Conservation (phyloP, 805 yeast genomes). For the Starmerella vitae region DNA sequence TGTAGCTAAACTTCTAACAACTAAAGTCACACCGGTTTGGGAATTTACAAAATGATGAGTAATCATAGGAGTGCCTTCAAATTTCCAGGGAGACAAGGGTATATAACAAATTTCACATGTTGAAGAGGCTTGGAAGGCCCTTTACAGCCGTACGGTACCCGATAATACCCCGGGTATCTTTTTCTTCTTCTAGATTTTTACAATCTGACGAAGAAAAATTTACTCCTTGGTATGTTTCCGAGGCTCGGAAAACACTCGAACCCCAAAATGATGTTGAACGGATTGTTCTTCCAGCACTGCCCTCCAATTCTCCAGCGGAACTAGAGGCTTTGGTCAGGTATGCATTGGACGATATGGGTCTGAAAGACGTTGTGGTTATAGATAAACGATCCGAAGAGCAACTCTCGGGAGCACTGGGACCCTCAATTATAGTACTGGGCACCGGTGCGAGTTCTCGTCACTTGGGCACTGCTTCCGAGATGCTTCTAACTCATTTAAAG, state of each 20-base stretch:
- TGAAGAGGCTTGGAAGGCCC: neutral
- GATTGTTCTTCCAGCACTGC: slow-evolving; percentile 40
- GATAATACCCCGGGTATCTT: neutral
- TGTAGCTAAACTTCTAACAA: too few relatives aligned
- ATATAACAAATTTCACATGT: neutral
- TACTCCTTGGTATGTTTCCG: slow-evolving; percentile 47
- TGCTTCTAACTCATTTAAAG: slow-evolving; percentile 47
- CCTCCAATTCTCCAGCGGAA: slow-evolving; percentile 43
- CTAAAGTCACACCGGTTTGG: too few relatives aligned
- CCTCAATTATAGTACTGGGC: slow-evolving; percentile 44
- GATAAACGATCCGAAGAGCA: slow-evolving; percentile 41
- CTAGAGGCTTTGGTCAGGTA: slow-evolving; percentile 35
- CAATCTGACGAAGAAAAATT: neutral
- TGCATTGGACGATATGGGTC: slow-evolving; percentile 49
- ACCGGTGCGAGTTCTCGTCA: slow-evolving; percentile 72
- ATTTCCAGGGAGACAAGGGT: neutral
- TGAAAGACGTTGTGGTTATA: slow-evolving; percentile 46
- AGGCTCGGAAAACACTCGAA: slow-evolving; percentile 21
- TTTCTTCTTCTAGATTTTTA: neutral
- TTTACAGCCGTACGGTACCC: neutral
- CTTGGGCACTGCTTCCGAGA: slow-evolving; percentile 52
- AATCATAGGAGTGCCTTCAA: neutral
- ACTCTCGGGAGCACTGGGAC: slow-evolving; percentile 27
- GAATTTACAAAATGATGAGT: neutral
- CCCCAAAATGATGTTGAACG: slow-evolving; percentile 14